These are phyloP conservation scores for Phlebiopsis gigantea DNA, from an alignment of 768 basidiomycete genomes.

Conservation along the genomic window DNA sequence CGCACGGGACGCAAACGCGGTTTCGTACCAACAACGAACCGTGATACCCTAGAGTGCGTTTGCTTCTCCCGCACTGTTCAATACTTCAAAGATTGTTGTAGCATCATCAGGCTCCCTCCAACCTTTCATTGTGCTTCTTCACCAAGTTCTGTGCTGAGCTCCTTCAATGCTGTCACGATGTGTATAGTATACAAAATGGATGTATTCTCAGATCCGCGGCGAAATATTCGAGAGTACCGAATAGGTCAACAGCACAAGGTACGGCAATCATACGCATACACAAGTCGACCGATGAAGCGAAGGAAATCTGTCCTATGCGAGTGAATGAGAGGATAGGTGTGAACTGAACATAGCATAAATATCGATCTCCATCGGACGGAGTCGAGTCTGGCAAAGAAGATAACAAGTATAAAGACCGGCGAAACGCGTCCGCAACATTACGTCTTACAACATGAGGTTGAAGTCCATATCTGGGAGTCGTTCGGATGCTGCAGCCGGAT, in stretches of 20 bases:
- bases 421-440: constrained; percentile 1
- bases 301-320: not conserved
- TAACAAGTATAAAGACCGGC: not conserved
- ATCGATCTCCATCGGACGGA: not conserved
- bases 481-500: constrained; percentile 26
- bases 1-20: not conserved
- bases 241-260: too few relatives aligned
- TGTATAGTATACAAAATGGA: constrained; percentile 8
- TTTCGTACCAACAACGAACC: not conserved
- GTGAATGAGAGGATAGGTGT: not conserved
- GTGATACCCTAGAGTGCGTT: not conserved
- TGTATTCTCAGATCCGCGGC: not conserved
- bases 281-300: not conserved
- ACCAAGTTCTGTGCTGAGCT: not conserved
- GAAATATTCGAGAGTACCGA: not conserved
- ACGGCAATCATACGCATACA: not conserved
- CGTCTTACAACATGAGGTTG: constrained; percentile 1
- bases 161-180: not conserved
- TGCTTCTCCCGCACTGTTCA: not conserved
- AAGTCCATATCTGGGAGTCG: not conserved
- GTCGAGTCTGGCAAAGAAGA: not conserved
- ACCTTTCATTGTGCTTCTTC: not conserved
- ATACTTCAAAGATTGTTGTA: not conserved
- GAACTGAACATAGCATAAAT: not conserved
- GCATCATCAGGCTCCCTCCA: not conserved